phyloP scores from a whole-genome alignment of 2,329 filamentous ascomycete species.

The Sphaerulina vaccinii region DNA sequence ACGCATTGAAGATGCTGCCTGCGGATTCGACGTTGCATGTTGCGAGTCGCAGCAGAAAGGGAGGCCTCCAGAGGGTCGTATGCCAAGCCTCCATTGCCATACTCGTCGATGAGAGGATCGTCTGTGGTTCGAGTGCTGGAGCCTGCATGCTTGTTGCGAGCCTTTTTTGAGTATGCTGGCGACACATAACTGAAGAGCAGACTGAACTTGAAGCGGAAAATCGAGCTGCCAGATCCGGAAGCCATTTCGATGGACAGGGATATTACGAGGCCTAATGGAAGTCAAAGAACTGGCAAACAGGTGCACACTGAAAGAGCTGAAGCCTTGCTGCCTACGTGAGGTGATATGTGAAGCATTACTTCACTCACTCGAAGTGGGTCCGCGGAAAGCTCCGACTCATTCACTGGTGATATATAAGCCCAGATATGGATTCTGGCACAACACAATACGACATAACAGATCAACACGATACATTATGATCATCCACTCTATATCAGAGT shows the following conservation, averaged over 20 bases:
- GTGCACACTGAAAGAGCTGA: neutral
- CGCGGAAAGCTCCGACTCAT: no score
- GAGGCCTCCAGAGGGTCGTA: neutral
- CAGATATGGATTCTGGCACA: no score
- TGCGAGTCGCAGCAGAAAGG: neutral
- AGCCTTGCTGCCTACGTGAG: no score
- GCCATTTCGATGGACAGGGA: neutral
- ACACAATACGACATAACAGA: no score
- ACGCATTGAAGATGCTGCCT: neutral
- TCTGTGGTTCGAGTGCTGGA: no score
- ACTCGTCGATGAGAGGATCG: no score
- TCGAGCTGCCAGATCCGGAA: neutral
- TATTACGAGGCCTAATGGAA: neutral
- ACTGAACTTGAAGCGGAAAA: neutral
- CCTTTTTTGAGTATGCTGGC: neutral
- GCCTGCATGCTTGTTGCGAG: neutral
- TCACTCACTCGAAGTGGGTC: neutral
- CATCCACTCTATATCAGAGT: no score
- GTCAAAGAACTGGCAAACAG: neutral
- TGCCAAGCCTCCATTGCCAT: neutral
- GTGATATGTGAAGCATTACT: neutral
- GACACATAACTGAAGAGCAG: neutral
- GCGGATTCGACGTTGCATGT: neutral
- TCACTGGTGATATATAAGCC: no score
- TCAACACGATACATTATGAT: no score